Evolutionary conservation across 352 stramenopile genomes (phyloP), one percentile per base, ranked within the genome.

Genomic region (Globisporangium takayamanum): DNA sequence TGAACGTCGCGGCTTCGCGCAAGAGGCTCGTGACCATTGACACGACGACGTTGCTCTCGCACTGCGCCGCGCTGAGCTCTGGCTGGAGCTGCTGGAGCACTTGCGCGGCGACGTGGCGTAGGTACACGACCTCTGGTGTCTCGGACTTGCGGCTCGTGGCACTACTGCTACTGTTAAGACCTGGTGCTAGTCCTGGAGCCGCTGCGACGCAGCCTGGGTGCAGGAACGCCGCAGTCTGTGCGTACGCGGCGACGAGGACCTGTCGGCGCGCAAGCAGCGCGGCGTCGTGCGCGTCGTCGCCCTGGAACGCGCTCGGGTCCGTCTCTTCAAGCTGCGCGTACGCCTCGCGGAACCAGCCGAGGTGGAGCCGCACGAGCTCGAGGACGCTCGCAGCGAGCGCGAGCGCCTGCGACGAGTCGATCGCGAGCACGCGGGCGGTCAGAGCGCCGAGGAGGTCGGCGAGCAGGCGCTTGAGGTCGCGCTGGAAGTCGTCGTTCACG

Each of bases 271-370:
- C 57, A 36, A 89, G 66, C 26, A 39, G 28, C 49, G 26, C 28
- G 49, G 79, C 80, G 30, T 55, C 72, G 53, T 87, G 76, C 55
- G 63, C 78, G 37, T 78, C 70, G 16, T 87, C 72, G 57, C 60
- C 72, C 42, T 74, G 53, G 65, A 92, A 92, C 7, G 78, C 66
- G 1, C 60, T 60, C 39, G 83, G 83, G 28, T 78, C 74, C 36
- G 87, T 70, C 45, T 89, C 78, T 0, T 75, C 70, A 16, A 91
- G 59, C 55, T 86, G 70, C 44, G 76, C 83, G 46, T 85, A 92
- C 12, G 76, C 70, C 63, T 92, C 83, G 18, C 83, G 73, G 64
- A 92, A 92, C 83, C 83, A 92, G 7, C 76, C 79, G 37, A 92
- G 63, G 57, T 92, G 83, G 50, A 92, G 57, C 14, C 77, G 77